Conservation (phyloP, 208 protist species). For the Trypanosoma conorhini region DNA sequence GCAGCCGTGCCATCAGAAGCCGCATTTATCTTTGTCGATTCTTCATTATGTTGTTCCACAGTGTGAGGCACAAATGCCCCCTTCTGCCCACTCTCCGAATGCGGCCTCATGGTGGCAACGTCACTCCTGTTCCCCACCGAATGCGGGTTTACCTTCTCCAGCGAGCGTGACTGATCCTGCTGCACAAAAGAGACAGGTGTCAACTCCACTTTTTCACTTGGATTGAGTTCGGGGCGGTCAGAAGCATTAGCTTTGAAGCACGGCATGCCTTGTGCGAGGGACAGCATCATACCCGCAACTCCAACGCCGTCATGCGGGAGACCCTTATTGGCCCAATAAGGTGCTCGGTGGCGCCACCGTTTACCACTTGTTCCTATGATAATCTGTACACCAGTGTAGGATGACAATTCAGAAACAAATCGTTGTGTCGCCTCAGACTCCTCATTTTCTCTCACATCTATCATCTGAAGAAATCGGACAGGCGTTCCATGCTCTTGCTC, state of each 20-base stretch:
- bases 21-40: background rate
- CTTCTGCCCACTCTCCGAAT: background rate
- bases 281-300: background rate
- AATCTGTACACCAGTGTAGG: conserved; percentile 4
- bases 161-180: background rate
- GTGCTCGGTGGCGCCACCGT: conserved; percentile 22
- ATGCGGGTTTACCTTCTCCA: background rate
- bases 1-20: background rate
- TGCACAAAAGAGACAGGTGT: background rate
- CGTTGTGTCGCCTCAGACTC: conserved; percentile 18
- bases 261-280: background rate
- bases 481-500: background rate
- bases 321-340: background rate
- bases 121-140: background rate
- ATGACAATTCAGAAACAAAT: conserved; percentile 13
- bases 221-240: background rate
- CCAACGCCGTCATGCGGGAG: background rate
- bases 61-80: background rate
- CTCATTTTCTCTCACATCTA: conserved; percentile 29
- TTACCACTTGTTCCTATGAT: conserved; percentile 25
- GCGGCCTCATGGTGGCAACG: background rate
- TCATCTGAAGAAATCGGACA: conserved; percentile 3
- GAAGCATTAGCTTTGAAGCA: background rate
- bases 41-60: background rate
- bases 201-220: background rate